Evolutionary conservation across 371 early-diverging fungal species (phyloP).

Genomic region (Apophysomyces trapeziformis): DNA sequence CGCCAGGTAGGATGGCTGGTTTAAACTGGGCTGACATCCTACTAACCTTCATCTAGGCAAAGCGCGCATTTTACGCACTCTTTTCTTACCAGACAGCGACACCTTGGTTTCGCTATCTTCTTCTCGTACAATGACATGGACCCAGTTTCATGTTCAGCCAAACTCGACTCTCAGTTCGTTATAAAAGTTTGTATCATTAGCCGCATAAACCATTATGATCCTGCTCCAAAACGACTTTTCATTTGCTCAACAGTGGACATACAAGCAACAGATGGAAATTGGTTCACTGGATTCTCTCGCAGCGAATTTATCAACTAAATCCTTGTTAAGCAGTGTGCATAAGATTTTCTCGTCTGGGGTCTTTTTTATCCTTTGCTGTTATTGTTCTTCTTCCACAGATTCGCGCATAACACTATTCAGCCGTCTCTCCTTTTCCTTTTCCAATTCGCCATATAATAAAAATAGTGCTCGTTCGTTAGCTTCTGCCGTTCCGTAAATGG

Average conservation of each 20-base stretch:
- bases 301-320: background rate
- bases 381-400: conserved; percentile 14
- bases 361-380: background rate
- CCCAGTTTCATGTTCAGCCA: conserved; percentile 37
- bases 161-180: conserved; percentile 21
- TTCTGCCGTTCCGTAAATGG: conserved; percentile 82
- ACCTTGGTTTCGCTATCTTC: conserved; percentile 31
- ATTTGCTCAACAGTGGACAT: no score
- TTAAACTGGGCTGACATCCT: background rate
- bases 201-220: no score
- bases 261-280: no score
- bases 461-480: conserved; percentile 83
- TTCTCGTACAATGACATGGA: conserved; percentile 32
- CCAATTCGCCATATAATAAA: conserved; percentile 82
- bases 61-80: conserved; percentile 21
- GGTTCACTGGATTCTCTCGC: no score
- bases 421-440: conserved; percentile 77
- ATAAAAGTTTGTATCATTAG: no score
- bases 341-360: background rate
- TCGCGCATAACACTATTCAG: conserved; percentile 42
- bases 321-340: background rate
- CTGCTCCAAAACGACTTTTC: no score
- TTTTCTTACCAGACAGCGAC: conserved; percentile 34
- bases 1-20: background rate
- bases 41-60: background rate